Conservation (phyloP, 345 rosid species). For the Theobroma cacao region DNA sequence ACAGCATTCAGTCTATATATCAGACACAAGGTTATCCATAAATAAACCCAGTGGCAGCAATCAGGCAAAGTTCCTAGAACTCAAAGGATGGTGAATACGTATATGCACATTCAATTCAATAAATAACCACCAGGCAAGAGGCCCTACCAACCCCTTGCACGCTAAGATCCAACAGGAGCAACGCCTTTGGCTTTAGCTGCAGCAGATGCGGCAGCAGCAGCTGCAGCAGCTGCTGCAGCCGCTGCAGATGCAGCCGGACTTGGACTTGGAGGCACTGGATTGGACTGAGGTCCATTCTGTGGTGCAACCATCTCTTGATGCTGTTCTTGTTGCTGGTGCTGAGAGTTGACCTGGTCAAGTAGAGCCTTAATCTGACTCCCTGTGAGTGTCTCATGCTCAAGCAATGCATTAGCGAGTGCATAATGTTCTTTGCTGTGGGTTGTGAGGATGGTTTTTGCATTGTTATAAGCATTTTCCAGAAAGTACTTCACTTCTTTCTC, state of each 20-base stretch:
- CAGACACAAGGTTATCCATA: constrained; percentile 19
- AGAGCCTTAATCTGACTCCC: constrained; percentile 78
- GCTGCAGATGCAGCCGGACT: constrained; percentile 66
- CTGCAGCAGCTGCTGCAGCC: constrained; percentile 58
- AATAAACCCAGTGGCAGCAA: constrained; percentile 22
- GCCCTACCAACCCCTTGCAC: constrained; percentile 9
- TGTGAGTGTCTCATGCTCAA: constrained; percentile 70
- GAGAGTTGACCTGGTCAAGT: constrained; percentile 59
- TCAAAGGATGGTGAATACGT: constrained; percentile 8
- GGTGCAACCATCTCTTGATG: constrained; percentile 47
- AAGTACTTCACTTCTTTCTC: constrained; percentile 76
- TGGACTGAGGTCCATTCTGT: constrained; percentile 50
- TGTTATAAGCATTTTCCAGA: constrained; percentile 80
- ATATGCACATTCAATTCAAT: constrained; percentile 33
- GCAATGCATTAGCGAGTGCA: constrained; percentile 82
- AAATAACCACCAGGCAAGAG: constrained; percentile 9
- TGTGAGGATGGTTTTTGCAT: constrained; percentile 79
- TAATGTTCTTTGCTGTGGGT: constrained; percentile 73
- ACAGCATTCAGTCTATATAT: constrained; percentile 16
- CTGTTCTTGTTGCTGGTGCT: constrained; percentile 50
- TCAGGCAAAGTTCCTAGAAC: constrained; percentile 22
- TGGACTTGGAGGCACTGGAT: constrained; percentile 68
- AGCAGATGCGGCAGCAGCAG: constrained; percentile 62
- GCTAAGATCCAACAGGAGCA: constrained; percentile 84
- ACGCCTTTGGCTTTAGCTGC: constrained; percentile 75